phyloP scores from a whole-genome alignment of 2,329 filamentous ascomycete species.

The Pestalotiopsis sp. region DNA sequence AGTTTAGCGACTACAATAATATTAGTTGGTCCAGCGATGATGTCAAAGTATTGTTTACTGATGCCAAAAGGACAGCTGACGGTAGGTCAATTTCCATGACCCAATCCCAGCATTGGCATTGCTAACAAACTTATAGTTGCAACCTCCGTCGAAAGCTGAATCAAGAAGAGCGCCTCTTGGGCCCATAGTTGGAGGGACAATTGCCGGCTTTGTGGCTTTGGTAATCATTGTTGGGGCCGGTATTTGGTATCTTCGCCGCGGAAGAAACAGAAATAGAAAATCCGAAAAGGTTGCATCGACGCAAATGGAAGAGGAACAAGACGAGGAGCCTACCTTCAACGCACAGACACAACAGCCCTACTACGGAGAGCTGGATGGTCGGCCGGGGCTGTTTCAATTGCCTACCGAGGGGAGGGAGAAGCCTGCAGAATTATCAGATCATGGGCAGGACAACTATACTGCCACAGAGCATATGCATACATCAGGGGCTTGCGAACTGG shows the following conservation, averaged over 20 bases:
- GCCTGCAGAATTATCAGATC: background rate
- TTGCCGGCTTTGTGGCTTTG: background rate
- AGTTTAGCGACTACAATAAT: too few species aligned
- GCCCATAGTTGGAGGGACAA: background rate
- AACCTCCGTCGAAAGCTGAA: too few species aligned
- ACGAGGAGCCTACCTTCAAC: background rate
- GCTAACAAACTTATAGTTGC: too few species aligned
- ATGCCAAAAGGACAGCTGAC: too few species aligned
- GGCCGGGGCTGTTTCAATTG: background rate
- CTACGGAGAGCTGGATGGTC: background rate
- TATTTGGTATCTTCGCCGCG: background rate
- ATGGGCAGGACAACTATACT: too few species aligned
- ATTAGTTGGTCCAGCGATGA: too few species aligned
- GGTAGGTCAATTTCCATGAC: too few species aligned
- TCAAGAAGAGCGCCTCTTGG: background rate
- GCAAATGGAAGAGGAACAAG: background rate
- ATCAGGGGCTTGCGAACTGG: too few species aligned
- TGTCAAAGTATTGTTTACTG: too few species aligned
- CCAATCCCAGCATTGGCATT: too few species aligned
- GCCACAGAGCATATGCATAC: too few species aligned
- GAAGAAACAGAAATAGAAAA: background rate
- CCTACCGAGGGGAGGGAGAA: background rate
- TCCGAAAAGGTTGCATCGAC: too few species aligned
- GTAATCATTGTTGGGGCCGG: background rate
- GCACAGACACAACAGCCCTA: background rate